A percentile compares a stretch with the other conserved stretches of the same genome.
phyloP scores from a whole-genome alignment of 495 filamentous ascomycete genomes.

The Endocarpon pusillum region DNA sequence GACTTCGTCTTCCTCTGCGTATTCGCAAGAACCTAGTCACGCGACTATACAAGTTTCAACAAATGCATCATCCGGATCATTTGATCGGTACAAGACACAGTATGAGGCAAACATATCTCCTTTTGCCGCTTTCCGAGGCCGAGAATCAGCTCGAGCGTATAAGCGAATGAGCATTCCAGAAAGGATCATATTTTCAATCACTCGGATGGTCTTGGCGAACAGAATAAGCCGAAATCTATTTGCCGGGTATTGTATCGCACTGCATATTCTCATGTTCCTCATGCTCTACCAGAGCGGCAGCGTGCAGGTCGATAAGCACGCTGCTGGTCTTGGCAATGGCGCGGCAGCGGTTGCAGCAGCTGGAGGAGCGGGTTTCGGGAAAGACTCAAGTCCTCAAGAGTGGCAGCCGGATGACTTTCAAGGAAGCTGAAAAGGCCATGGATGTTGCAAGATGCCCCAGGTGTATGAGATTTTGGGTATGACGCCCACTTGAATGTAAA shows the following conservation, averaged over 20 bases:
- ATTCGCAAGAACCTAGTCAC: constrained; percentile 55
- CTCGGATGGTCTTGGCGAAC: constrained; percentile 77
- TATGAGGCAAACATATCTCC: constrained; percentile 93
- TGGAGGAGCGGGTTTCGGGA: constrained; percentile 18
- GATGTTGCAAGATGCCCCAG: not conserved
- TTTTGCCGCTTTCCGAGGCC: constrained; percentile 84
- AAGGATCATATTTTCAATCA: constrained; percentile 76
- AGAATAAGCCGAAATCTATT: constrained; percentile 86
- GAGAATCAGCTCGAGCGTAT: constrained; percentile 82
- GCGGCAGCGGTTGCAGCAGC: constrained; percentile 26
- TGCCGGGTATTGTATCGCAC: constrained; percentile 76
- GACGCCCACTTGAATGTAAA: not conserved
- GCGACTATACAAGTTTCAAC: constrained; percentile 45
- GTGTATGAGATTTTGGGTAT: not conserved
- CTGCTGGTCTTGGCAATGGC: constrained; percentile 19
- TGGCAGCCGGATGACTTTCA: constrained; percentile 46
- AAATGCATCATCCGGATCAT: constrained; percentile 42
- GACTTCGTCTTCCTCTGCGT: constrained; percentile 54
- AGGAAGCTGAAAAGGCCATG: constrained; percentile 1
- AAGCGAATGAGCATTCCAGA: constrained; percentile 89
- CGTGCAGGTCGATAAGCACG: constrained; percentile 38
- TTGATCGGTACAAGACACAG: constrained; percentile 79
- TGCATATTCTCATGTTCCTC: constrained; percentile 73
- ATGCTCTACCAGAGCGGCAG: constrained; percentile 75
- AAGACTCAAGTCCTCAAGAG: constrained; percentile 33